Percentiles rank a stretch among this genome's conserved stretches.
Evolutionary conservation across 2,329 filamentous ascomycete genomes (phyloP).

Genomic region (Paramyrothecium sp.): DNA sequence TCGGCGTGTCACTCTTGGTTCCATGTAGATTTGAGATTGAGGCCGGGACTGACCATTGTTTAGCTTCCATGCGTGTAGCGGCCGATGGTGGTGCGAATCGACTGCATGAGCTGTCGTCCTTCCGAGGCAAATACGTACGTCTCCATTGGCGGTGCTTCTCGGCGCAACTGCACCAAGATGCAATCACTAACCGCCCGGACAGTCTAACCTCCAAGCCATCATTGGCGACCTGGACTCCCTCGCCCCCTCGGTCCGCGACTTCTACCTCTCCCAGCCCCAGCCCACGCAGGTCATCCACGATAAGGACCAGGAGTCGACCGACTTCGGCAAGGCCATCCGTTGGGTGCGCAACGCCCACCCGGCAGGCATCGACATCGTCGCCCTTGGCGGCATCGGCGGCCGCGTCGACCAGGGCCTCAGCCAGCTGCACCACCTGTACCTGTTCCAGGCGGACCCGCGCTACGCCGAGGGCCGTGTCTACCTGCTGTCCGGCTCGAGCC

Average conservation of each 20-base stretch:
- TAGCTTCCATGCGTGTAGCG: slow-evolving; percentile 69
- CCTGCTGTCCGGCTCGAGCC: slow-evolving; percentile 75
- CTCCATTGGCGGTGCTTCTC: not conserved
- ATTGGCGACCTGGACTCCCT: slow-evolving; percentile 93
- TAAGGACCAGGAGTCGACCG: slow-evolving; percentile 82
- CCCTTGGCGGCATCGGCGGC: slow-evolving; percentile 82
- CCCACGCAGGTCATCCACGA: slow-evolving; percentile 65
- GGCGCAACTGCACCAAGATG: not conserved
- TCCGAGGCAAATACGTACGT: slow-evolving; percentile 41
- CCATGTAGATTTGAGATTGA: not conserved
- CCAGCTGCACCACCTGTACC: slow-evolving; percentile 80
- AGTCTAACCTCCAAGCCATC: slow-evolving; percentile 67
- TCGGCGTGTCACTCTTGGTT: no score
- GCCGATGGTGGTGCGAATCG: slow-evolving; percentile 91
- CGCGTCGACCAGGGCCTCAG: slow-evolving; percentile 91
- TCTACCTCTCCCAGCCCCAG: slow-evolving; percentile 57
- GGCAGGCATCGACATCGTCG: slow-evolving; percentile 62
- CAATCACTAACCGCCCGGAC: not conserved
- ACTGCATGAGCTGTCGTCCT: slow-evolving; percentile 50
- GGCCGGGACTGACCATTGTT: not conserved
- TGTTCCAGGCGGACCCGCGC: slow-evolving; percentile 52
- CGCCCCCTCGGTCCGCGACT: slow-evolving; percentile 55
- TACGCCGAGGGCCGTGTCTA: slow-evolving; percentile 63
- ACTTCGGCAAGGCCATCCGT: slow-evolving; percentile 80
- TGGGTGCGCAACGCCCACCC: slow-evolving; percentile 47